Evolutionary conservation across 2,329 filamentous ascomycete species (phyloP).

Genomic region (Aspergillaceae sp.): DNA sequence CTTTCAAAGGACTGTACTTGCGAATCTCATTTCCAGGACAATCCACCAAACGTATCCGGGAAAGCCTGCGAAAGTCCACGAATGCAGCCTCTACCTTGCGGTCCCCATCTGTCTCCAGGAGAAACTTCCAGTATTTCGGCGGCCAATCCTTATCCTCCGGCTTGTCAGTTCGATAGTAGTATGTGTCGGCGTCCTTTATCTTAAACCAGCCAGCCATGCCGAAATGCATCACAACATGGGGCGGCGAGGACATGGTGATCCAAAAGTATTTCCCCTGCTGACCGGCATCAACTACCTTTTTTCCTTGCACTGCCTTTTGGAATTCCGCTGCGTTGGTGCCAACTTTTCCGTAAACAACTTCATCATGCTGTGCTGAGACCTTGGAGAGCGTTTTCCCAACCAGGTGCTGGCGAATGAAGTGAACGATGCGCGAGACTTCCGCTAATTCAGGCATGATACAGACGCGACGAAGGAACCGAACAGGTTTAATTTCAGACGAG

Average conservation of each 20-base stretch:
- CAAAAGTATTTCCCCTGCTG: conserved; percentile 98
- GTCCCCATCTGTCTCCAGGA: conserved; percentile 56
- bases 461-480: not conserved
- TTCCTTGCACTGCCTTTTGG: conserved; percentile 62
- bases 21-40: conserved; percentile 69
- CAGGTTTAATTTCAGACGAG: not conserved
- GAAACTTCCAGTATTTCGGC: conserved; percentile 82
- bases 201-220: conserved; percentile 79
- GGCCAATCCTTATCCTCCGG: conserved; percentile 64
- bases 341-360: conserved; percentile 81
- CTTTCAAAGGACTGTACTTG: conserved; percentile 66
- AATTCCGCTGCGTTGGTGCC: conserved; percentile 72
- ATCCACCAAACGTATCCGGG: conserved; percentile 71
- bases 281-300: conserved; percentile 61
- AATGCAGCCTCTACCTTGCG: conserved; percentile 65
- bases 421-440: conserved; percentile 72
- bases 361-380: conserved; percentile 67
- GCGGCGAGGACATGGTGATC: conserved; percentile 66
- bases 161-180: conserved; percentile 64
- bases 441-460: conserved; percentile 41
- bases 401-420: conserved; percentile 74
- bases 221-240: conserved; percentile 84
- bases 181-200: conserved; percentile 67
- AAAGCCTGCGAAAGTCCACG: conserved; percentile 71
- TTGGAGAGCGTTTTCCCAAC: conserved; percentile 70